Conservation (phyloP, 306 rosid species). For the Cicer pinnatifidum region DNA sequence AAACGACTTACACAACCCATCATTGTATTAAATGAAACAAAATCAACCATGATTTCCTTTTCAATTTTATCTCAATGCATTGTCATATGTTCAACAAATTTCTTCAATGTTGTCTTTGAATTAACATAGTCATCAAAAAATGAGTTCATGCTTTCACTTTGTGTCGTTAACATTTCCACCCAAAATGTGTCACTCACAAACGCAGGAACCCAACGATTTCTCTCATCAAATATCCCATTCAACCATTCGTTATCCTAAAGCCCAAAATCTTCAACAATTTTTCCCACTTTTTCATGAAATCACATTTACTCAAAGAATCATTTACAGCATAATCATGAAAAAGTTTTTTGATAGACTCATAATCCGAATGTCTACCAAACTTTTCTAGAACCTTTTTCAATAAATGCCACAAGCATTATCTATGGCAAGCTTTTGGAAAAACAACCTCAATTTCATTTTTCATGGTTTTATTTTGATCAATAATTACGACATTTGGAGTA, state of each 20-base stretch:
- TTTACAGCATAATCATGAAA: background rate
- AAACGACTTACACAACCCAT: constrained; percentile 19
- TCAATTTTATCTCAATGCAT: constrained; percentile 25
- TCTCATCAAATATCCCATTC: constrained; percentile 11
- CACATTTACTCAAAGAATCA: constrained; percentile 15
- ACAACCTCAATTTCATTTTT: constrained; percentile 10
- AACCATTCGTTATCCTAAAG: constrained; percentile 11
- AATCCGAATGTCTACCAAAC: background rate
- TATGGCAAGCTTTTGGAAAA: constrained; percentile 12
- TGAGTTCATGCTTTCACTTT: background rate
- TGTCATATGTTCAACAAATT: constrained; percentile 22
- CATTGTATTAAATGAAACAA: constrained; percentile 24
- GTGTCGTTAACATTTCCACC: constrained; percentile 18
- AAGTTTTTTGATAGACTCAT: constrained; percentile 23
- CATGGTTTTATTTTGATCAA: background rate
- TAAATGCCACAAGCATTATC: constrained; percentile 15
- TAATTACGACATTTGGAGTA: background rate
- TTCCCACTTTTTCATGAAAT: constrained; percentile 5
- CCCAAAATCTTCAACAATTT: background rate
- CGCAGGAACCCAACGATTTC: background rate
- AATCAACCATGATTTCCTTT: constrained; percentile 31
- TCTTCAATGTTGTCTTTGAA: constrained; percentile 15
- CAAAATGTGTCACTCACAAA: constrained; percentile 9
- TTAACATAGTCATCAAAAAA: constrained; percentile 8
- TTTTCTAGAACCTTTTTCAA: background rate